Evolutionary conservation across 176 grass and related monocot species (phyloP).

Genomic region (Neostapfia colusana): DNA sequence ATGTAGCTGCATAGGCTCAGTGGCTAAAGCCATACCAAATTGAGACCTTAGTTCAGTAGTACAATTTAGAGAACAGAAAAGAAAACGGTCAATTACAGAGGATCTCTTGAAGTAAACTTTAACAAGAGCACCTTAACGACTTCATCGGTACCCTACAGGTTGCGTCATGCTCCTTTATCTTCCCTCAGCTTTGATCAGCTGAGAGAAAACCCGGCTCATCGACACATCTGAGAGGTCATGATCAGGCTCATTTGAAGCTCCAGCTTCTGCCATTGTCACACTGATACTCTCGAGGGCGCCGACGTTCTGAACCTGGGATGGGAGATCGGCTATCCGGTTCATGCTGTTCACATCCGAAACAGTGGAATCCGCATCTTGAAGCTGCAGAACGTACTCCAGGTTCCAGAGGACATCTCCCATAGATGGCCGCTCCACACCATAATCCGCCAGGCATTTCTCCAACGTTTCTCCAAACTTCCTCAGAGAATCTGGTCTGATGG

Average conservation of each 20-base stretch:
- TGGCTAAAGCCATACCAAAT: constrained; percentile 24
- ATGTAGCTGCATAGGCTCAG: not conserved
- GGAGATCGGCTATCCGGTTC: constrained; percentile 61
- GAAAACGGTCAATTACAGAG: constrained; percentile 35
- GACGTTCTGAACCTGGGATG: constrained; percentile 47
- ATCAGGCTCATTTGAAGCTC: constrained; percentile 39
- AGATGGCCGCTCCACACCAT: constrained; percentile 70
- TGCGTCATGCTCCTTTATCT: constrained; percentile 39
- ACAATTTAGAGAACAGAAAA: not conserved
- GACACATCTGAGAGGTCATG: constrained; percentile 69
- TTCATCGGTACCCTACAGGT: constrained; percentile 38
- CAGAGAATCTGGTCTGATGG: constrained; percentile 70
- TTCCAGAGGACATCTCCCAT: constrained; percentile 96
- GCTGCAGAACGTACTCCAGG: constrained; percentile 79
- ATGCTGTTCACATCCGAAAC: constrained; percentile 71
- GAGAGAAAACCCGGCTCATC: constrained; percentile 82
- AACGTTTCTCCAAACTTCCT: constrained; percentile 88
- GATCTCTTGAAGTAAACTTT: constrained; percentile 40
- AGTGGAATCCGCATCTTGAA: constrained; percentile 58
- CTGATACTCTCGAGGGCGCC: constrained; percentile 42
- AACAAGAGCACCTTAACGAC: constrained; percentile 29
- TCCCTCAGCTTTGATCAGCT: constrained; percentile 83
- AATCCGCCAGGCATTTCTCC: constrained; percentile 82
- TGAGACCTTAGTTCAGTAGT: not conserved
- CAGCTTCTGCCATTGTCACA: constrained; percentile 50